phyloP scores from a whole-genome alignment of 345 rosid species.

The Eucalyptus curtisii region DNA sequence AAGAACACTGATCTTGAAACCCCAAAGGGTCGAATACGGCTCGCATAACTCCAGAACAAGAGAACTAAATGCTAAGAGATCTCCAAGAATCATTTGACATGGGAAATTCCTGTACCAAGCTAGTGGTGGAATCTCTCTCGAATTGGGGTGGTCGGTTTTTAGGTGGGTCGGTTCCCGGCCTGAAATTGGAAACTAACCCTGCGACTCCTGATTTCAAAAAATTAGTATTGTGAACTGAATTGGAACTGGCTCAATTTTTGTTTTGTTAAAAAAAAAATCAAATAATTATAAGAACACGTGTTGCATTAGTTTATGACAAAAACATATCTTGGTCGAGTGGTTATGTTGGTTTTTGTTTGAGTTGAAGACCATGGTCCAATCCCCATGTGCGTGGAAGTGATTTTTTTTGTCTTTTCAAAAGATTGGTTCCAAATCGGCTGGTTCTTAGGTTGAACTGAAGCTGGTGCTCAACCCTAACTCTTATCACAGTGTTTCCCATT shows the following conservation, averaged over 20 bases:
- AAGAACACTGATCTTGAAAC: constrained; percentile 49
- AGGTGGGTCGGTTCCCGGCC: accelerated
- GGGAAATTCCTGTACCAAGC: constrained; percentile 59
- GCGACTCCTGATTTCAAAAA: too few relatives aligned
- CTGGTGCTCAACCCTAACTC: not conserved
- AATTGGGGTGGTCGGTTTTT: not conserved
- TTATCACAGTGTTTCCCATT: not conserved
- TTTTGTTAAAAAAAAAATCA: too few relatives aligned
- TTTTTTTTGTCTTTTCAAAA: not conserved
- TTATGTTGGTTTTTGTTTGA: not conserved
- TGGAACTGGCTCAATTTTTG: too few relatives aligned
- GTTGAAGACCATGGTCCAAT: not conserved
- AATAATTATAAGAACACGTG: too few relatives aligned
- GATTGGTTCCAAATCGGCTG: not conserved
- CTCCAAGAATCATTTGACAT: constrained; percentile 54
- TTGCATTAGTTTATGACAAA: too few relatives aligned
- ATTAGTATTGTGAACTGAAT: too few relatives aligned
- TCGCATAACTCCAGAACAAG: constrained; percentile 57
- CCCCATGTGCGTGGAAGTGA: not conserved
- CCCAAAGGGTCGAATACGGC: constrained; percentile 57
- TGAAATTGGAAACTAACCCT: too few relatives aligned
- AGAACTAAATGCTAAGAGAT: constrained; percentile 60
- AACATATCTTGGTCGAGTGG: accelerated
- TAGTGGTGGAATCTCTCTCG: constrained; percentile 45
- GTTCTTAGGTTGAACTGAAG: not conserved